Evolutionary conservation across 805 yeast genomes (phyloP), one percentile per base, ranked within the genome.

Genomic region (Lipomyces japonicus): DNA sequence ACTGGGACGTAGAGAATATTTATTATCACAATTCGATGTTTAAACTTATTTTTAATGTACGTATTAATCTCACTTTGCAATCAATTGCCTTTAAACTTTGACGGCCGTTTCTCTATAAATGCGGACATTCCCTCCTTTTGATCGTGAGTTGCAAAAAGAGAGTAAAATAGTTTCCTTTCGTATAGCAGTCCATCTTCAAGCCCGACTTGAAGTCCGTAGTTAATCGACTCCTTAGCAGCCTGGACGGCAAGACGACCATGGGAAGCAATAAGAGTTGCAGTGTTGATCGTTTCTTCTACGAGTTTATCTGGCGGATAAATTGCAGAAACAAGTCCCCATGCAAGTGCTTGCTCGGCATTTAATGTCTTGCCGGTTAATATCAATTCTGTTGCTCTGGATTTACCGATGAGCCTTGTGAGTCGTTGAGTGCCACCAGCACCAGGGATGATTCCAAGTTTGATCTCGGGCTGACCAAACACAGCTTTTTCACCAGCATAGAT

Each of bases 361-460:
- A 77, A 68, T 32, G 61, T 68, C 25, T 68, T 67, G 34, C 81
- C 80, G 4, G 80, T 75, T 30, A 77, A 67, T 32, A 75, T 69
- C 18, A 66, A 57, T 52, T 77, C 80, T 73, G 74, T 72, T 12
- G 81, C 79, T 32, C 68, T 65, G 9, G 77, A 66, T 62, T 76
- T 75, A 14, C 81, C 81, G 53, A 77, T 67, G 14, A 75, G 71
- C 32, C 71, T 64, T 21, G 74, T 67, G 37, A 77, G 68, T 21
- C 81, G 67, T 62, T 77, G 80, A 1, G 80, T 75, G 16, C 80
- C 81, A 16, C 81, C 81, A 9, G 78, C 72, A 18, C 75, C 63
- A 24, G 79, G 79, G 38, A 75, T 68, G 18, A 76, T 68, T 2
- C 81, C 81, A 23, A 77, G 66, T 51, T 71, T 73, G 60, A 77